phyloP scores from a whole-genome alignment of 2,329 filamentous ascomycete species.

The Penicillium polonicum region DNA sequence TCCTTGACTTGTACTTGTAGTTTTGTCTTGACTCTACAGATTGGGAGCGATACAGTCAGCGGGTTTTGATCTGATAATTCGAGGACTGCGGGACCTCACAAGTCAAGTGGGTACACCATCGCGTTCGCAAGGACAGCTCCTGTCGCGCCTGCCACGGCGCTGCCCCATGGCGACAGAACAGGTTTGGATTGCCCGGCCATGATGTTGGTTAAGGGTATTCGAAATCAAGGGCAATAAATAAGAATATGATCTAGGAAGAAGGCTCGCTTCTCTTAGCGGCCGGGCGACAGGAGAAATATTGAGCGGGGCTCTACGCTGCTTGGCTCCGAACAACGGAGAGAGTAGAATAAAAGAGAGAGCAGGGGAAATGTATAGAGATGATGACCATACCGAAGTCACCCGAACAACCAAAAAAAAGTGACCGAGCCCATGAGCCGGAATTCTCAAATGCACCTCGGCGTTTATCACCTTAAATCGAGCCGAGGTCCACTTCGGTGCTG shows the following conservation, averaged over 20 bases:
- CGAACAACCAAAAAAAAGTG: conserved; percentile 11
- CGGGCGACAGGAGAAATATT: conserved; percentile 18
- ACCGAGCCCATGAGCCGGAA: conserved; percentile 13
- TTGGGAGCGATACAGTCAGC: conserved; percentile 18
- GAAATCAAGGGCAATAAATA: conserved; percentile 6
- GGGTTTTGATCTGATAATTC: neutral
- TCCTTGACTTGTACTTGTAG: conserved; percentile 89
- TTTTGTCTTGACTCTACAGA: conserved; percentile 84
- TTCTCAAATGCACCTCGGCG: conserved; percentile 33
- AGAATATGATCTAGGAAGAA: conserved; percentile 2
- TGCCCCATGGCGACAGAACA: conserved; percentile 84
- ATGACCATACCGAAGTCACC: conserved; percentile 21
- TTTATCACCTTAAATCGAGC: conserved; percentile 30
- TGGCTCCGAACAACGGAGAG: conserved; percentile 13
- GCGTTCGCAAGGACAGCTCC: conserved; percentile 94
- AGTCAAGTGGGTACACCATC: conserved; percentile 91
- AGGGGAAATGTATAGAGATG: conserved; percentile 1
- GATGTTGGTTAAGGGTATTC: conserved; percentile 7
- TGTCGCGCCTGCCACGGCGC: conserved; percentile 85
- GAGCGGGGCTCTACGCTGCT: conserved; percentile 20
- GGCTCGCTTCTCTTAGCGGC: conserved; percentile 9
- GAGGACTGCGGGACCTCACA: conserved; percentile 59
- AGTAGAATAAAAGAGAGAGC: neutral
- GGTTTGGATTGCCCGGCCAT: conserved; percentile 64
- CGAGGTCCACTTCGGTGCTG: conserved; percentile 31